Evolutionary conservation across 1,284 basidiomycete genomes (phyloP), one percentile per base, ranked within the genome.

Genomic region (Ceratobasidium sp.): DNA sequence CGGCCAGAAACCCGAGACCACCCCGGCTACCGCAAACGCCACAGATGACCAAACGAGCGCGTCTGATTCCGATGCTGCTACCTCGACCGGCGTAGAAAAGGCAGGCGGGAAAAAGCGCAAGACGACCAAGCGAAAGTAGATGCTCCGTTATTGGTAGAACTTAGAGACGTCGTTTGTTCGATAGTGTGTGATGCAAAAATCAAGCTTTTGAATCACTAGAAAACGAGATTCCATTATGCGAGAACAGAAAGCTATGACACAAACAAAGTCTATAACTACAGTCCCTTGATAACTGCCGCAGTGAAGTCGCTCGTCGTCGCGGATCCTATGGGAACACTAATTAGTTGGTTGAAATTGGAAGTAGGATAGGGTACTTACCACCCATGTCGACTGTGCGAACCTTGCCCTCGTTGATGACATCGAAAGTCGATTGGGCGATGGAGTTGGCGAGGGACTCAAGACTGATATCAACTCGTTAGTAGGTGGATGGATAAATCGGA

Each of bases 351-450:
- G 36, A 41, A 41, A 41, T 56, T 69, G 29, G 54, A 66, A 41
- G 36, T 41, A 41, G 11, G 4, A 11, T 41, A n/a, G 60, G 50
- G 69, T 17, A 87, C 83, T 93, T 96, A 69, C 96, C 96, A 63
- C 97, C 96, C 76, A 98, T 86, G 84, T 98, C 96, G 48, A 95
- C 92, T 19, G 96, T 98, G 82, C 97, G 97, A 63, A 87, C 83
- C 86, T 94, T 95, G 80, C 97, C 96, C 85, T 98, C 96, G 45
- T 96, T 94, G 80, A 98, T 97, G 79, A 98, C 62, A 96, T 98
- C 94, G 96, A 78, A 17, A 78, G 59, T 64, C 22, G 47, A 65
- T 53, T 89, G 88, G 56, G 98, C 96, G 81, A 99, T 98, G 82
- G 87, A 91, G 88, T 99, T 98, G 74, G 98, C 98, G 81, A 98